Evolutionary conservation across 73 alveolate species (phyloP).

Genomic region (Paramecium tetraurelia): DNA sequence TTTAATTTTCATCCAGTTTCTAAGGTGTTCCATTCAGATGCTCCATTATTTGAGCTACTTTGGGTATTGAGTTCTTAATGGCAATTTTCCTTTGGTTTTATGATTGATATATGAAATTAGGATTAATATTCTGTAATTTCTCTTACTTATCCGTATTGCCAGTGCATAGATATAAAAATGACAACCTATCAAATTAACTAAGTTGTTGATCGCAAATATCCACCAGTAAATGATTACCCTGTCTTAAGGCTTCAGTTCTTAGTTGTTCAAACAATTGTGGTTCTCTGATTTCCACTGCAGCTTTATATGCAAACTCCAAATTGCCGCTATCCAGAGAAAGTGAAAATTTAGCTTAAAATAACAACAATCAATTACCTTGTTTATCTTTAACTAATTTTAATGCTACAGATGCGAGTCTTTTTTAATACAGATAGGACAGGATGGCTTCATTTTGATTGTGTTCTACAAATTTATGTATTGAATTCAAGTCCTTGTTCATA

Average conservation of each 20-base stretch:
- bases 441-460: constrained; percentile 62
- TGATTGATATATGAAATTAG: background rate
- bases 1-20: background rate
- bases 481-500: constrained; percentile 61
- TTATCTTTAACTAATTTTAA: constrained; percentile 40
- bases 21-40: background rate
- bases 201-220: constrained; percentile 50
- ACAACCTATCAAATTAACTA: constrained; percentile 33
- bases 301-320: constrained; percentile 15
- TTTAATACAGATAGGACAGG: constrained; percentile 64
- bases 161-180: constrained; percentile 16
- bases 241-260: constrained; percentile 53
- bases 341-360: constrained; percentile 10
- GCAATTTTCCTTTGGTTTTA: background rate
- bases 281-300: background rate
- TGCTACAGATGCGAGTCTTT: constrained; percentile 68
- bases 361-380: background rate
- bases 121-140: constrained; percentile 1
- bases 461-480: constrained; percentile 56
- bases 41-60: background rate
- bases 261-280: background rate
- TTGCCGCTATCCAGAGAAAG: background rate
- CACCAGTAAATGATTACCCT: constrained; percentile 36
- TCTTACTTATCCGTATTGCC: constrained; percentile 37
- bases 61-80: background rate